A percentile compares a stretch with the other conserved stretches of the same genome.
Evolutionary conservation across 164 flowering plant genomes (phyloP).

Genomic region (Berberis vulgaris): DNA sequence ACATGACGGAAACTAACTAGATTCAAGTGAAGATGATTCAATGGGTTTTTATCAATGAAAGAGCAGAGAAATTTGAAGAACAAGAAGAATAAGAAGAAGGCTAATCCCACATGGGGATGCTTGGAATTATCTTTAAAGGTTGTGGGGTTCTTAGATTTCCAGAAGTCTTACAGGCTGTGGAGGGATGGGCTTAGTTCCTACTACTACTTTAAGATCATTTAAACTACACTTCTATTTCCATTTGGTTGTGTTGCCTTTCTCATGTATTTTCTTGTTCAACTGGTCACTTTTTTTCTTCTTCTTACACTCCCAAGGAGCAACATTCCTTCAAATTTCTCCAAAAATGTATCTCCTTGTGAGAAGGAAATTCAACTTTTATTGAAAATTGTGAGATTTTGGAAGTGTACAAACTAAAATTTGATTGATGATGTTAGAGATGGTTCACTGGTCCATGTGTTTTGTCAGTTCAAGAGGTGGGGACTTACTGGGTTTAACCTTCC

Average conservation of each 20-base stretch:
- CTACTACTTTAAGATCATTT: conserved; percentile 5
- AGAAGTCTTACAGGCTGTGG: conserved; percentile 52
- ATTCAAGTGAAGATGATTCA: conserved; percentile 6
- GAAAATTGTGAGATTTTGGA: too few relatives aligned
- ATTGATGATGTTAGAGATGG: too few relatives aligned
- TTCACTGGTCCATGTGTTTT: too few relatives aligned
- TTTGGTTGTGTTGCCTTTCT: neutral
- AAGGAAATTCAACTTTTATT: too few relatives aligned
- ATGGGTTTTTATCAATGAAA: conserved; percentile 5
- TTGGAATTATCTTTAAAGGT: conserved; percentile 39
- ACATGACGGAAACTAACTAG: conserved; percentile 33
- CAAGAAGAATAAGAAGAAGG: conserved; percentile 13
- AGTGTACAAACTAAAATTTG: too few relatives aligned
- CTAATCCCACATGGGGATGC: conserved; percentile 41
- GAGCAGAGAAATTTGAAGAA: conserved; percentile 9
- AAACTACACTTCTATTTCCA: conserved; percentile 1
- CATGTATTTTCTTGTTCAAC: neutral
- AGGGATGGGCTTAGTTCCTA: conserved; percentile 39
- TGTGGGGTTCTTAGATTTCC: conserved; percentile 31
- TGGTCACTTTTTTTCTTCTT: neutral
- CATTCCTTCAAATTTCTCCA: too few relatives aligned
- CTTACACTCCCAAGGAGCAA: too few relatives aligned
- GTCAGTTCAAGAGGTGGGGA: too few relatives aligned
- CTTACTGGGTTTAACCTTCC: too few relatives aligned
- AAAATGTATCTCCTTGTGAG: too few relatives aligned